Evolutionary conservation across 2,329 filamentous ascomycete species (phyloP).

Genomic region (Fusarium xylarioides): DNA sequence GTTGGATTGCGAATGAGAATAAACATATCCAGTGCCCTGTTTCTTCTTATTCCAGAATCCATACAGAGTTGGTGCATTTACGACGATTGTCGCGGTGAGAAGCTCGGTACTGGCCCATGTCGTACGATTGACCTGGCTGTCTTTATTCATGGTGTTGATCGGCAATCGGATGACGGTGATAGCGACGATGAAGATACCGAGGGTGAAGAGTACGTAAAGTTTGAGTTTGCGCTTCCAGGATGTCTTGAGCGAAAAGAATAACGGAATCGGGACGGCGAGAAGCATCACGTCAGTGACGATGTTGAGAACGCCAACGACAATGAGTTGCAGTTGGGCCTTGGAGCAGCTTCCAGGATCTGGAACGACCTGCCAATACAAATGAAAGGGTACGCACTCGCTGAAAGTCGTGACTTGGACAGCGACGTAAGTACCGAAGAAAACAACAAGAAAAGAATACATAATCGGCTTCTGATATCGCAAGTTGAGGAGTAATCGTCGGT

Average conservation of each 20-base stretch:
- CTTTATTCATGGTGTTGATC: constrained; percentile 48
- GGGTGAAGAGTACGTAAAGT: constrained; percentile 47
- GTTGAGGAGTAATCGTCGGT: constrained; percentile 26
- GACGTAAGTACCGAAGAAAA: constrained; percentile 28
- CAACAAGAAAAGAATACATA: constrained; percentile 19
- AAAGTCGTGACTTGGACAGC: constrained; percentile 28
- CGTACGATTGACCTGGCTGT: constrained; percentile 48
- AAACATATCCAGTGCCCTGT: neutral
- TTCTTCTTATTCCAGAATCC: constrained; percentile 45
- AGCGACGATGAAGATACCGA: constrained; percentile 52
- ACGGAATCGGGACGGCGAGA: constrained; percentile 37
- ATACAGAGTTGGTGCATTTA: constrained; percentile 51
- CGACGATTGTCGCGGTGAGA: constrained; percentile 46
- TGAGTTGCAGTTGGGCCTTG: constrained; percentile 30
- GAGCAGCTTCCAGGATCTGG: constrained; percentile 28
- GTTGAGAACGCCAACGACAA: constrained; percentile 35
- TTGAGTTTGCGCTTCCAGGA: constrained; percentile 45
- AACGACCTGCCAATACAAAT: constrained; percentile 34
- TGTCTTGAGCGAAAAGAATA: constrained; percentile 43
- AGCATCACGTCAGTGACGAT: constrained; percentile 45
- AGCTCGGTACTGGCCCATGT: constrained; percentile 52
- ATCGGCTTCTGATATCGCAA: constrained; percentile 11
- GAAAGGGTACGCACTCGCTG: constrained; percentile 27
- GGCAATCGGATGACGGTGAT: constrained; percentile 52
- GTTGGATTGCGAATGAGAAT: neutral